Base-by-base conservation (phyloP, 164 flowering plant species). In the Magnolia officinalis region DNA sequence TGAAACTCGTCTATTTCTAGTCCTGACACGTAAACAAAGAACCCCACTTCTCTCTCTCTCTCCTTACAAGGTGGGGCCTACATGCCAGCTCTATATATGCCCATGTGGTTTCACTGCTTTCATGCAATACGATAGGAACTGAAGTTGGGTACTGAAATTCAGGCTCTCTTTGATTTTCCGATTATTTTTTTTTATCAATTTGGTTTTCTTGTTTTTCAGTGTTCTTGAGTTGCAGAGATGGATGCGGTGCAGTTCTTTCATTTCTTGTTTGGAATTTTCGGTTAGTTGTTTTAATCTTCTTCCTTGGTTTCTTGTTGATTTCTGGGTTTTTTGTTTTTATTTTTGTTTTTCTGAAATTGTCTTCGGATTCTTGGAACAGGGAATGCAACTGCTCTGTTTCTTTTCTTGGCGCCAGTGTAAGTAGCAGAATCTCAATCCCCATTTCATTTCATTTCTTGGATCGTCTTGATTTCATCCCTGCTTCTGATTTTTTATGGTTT, bases 241-340 rank as follows among this genome's bases (percentile, higher is more conserved):
- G 81, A 85, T 51, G 67, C 81, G 67, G 61, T 74, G 72, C 92
- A 88, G 78, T 87, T 88, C 82, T 14, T 77, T 73, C 94, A 89
- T 80, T 87, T 89, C 85, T 18, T 88, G 70, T 88, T 91, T 73
- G 96, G 96, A 11, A 75, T 91, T 80, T 85, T 88, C 20, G 96
- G 96, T 90, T 80, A 37, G 89, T 81, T 74, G 75, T 23, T n/a
- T 63, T 2, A 0, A 51, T 29, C 37, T 55, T 37, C 52, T 49
- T 68, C 11, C 7, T 52, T 63, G 37, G 31, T 76, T n/a, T 49
- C 50, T 26, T 73, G 45, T 67, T 73, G 20, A 29, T 50, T 2
- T n/a, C 11, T 65, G 8, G 6, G 50, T 68, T 10, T 66, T 31
- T 4, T 55, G 77, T 58, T 61, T 52, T 50, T n/a, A n/a, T 51